A percentile compares a stretch with the other conserved stretches of the same genome.
Conservation (phyloP, 208 protist genomes). For the Trypanosomatidae sp. region DNA sequence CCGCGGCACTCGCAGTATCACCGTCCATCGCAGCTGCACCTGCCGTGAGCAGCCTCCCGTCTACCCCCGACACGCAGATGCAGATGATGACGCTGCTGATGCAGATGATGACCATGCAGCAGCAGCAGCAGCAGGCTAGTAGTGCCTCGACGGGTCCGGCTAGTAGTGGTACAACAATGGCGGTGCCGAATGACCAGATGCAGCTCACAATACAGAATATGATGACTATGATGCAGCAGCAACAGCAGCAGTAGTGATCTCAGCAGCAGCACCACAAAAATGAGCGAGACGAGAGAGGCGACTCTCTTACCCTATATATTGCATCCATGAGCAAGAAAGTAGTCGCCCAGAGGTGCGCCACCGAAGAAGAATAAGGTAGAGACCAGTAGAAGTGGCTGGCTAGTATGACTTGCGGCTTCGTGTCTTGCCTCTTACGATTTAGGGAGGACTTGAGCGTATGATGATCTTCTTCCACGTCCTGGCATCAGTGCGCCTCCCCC, state of each 20-base stretch:
- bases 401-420: background rate
- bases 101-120: conserved; percentile 35
- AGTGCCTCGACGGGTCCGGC: background rate
- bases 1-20: background rate
- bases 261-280: background rate
- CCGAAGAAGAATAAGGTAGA: background rate
- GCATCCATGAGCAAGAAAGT: background rate
- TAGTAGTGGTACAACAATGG: background rate
- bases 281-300: background rate
- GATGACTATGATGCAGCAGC: conserved; percentile 46
- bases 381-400: background rate
- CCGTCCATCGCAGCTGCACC: background rate
- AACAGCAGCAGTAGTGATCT: conserved; percentile 18
- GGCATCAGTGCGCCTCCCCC: background rate
- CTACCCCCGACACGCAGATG: conserved; percentile 14
- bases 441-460: background rate
- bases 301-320: background rate
- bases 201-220: conserved; percentile 30
- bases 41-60: background rate
- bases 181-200: conserved; percentile 18
- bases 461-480: background rate
- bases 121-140: conserved; percentile 22
- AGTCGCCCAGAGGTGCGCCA: background rate
- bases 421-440: background rate
- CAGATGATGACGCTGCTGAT: conserved; percentile 51